phyloP scores from a whole-genome alignment of 1,284 basidiomycete genomes.

The Pseudozyma flocculosa region DNA sequence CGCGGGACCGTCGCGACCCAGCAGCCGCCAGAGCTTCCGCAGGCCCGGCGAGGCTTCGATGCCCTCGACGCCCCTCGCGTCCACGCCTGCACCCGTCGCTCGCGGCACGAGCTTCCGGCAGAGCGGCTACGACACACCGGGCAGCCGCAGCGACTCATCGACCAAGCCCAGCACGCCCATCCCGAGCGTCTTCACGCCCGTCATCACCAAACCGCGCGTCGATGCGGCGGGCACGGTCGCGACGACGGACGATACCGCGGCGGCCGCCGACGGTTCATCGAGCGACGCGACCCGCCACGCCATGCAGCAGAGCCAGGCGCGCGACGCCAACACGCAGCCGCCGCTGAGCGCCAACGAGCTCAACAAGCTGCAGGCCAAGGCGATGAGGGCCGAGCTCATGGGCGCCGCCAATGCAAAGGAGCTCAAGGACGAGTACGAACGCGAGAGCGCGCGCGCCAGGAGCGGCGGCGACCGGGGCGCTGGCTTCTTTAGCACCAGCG shows the following conservation, averaged over 20 bases:
- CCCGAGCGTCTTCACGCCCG: slow-evolving; percentile 37
- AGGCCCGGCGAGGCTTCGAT: slow-evolving; percentile 36
- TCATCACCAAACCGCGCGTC: no score
- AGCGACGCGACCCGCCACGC: slow-evolving; percentile 1
- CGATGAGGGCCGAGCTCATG: slow-evolving; percentile 85
- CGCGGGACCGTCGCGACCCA: slow-evolving; percentile 9
- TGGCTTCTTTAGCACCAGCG: slow-evolving; percentile 13
- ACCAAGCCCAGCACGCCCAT: slow-evolving; percentile 37
- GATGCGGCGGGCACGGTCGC: no score
- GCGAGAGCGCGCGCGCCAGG: slow-evolving; percentile 63
- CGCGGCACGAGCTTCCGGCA: slow-evolving; percentile 6
- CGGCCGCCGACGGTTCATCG: background rate
- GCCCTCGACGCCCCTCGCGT: slow-evolving; percentile 21
- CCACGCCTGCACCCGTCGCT: background rate
- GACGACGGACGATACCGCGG: no score
- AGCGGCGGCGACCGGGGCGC: slow-evolving; percentile 53
- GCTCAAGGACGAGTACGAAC: slow-evolving; percentile 81
- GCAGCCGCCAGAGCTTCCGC: slow-evolving; percentile 31
- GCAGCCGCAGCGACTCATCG: slow-evolving; percentile 1
- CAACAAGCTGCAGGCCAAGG: slow-evolving; percentile 89
- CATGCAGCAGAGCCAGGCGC: background rate
- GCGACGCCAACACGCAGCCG: slow-evolving; percentile 1
- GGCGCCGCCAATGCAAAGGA: slow-evolving; percentile 69
- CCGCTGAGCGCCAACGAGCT: slow-evolving; percentile 65
- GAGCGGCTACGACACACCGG: slow-evolving; percentile 23